Base-by-base conservation (phyloP, 2,329 filamentous ascomycete species). In the Hymenoscyphus scutula region DNA sequence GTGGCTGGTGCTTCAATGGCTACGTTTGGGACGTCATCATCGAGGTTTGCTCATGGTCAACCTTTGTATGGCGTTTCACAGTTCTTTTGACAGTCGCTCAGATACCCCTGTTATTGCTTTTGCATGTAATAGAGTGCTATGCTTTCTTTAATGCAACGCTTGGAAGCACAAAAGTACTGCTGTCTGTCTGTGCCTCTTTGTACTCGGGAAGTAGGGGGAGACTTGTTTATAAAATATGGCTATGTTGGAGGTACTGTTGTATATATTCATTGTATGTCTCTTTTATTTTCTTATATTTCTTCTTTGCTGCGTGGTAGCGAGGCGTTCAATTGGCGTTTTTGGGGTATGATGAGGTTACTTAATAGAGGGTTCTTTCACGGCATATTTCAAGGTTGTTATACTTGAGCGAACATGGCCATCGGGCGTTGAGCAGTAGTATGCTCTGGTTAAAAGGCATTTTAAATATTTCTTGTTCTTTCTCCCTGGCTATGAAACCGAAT, bases 21-120 rank as follows among this genome's bases (percentile, higher is more conserved):
- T 58, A 58, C 56, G 56, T 58, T 58, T 51, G 56, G 45, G 56
- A 48, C 38, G 56, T 48, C 37, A 17, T 45, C 38, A 38, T 45
- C 38, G 56, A 48, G 41, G 41, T 48, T 48, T 11, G 3, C 13
- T 23, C 41, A 48, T 48, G 19, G 41, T 11, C 41, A 48, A 48
- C 41, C 41, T 23, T 23, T 48, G 41, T 48, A 48, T 23, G 41
- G 41, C 41, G 41, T 48, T 7, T 23, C 41, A 17, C 41, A 48
- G n/a, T 48, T 48, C 41, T 48, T 48, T 48, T 19, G 19, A 48
- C 19, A 19, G 41, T 48, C 10, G 19, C 41, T 25, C 23, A 48
- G 23, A 48, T 48, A 48, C 41, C 41, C 41, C n/a, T 48, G 41
- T 48, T 48, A 11, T 48, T 48, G n/a, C 23, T 25, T 48, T 23